phyloP scores from a whole-genome alignment of 768 basidiomycete genomes.

The Fibroporia radiculosa region DNA sequence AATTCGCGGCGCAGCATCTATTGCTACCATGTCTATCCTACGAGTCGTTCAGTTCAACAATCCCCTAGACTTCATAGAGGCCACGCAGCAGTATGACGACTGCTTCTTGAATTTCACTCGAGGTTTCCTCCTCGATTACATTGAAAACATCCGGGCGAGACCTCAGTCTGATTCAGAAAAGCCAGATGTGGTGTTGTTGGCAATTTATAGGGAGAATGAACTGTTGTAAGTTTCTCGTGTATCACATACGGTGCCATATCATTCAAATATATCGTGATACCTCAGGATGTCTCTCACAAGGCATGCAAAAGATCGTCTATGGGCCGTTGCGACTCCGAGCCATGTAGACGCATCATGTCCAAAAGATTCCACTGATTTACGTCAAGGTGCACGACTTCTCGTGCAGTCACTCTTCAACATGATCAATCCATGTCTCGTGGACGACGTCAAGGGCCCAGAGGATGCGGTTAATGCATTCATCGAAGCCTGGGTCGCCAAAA shows the following conservation, averaged over 20 bases:
- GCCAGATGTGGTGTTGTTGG: background rate
- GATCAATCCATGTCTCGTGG: too few species aligned
- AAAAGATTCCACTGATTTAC: too few species aligned
- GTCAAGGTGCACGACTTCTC: too few species aligned
- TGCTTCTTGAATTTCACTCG: background rate
- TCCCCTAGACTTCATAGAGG: background rate
- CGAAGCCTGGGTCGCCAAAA: background rate
- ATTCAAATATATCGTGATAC: background rate
- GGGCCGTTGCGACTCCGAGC: background rate
- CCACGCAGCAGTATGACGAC: background rate
- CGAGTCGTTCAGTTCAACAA: background rate
- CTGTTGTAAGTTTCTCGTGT: background rate
- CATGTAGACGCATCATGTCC: too few species aligned
- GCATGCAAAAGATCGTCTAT: background rate
- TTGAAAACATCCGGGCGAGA: background rate
- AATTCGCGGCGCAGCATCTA: too few species aligned
- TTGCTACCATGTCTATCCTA: too few species aligned
- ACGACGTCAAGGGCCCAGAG: conserved; percentile 1
- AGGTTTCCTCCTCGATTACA: conserved; percentile 1
- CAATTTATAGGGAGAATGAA: background rate
- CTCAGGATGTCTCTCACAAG: background rate
- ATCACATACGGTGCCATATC: background rate
- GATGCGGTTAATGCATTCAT: background rate
- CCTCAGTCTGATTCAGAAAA: background rate
- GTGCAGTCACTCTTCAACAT: too few species aligned